phyloP scores from a whole-genome alignment of 208 protist species.

The Naegleria gruberi region DNA sequence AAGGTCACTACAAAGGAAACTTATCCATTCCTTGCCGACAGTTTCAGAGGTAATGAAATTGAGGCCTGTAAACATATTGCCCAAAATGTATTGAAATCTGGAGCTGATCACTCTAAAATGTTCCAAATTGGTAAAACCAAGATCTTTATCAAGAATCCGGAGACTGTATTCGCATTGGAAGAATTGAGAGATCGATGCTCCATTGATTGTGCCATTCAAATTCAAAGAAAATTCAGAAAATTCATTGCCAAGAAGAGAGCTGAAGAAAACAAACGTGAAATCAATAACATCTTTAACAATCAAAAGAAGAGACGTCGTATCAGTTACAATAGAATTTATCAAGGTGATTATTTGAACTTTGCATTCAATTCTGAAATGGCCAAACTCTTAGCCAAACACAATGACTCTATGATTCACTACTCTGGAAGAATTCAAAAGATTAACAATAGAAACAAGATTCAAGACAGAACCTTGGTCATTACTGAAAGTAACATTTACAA shows the following conservation, averaged over 20 bases:
- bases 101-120: neutral
- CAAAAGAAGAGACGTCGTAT: slow-evolving; percentile 10
- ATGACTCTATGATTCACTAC: neutral
- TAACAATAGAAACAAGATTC: neutral
- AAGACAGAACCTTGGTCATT: neutral
- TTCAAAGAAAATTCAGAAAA: slow-evolving; percentile 65
- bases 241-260: slow-evolving; percentile 45
- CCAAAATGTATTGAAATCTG: neutral
- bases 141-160: slow-evolving; percentile 81
- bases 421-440: neutral
- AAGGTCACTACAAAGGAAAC: slow-evolving; percentile 32
- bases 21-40: neutral
- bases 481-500: neutral
- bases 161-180: slow-evolving; percentile 73
- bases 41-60: neutral
- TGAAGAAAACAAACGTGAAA: neutral
- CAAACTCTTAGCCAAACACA: neutral
- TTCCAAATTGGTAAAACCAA: slow-evolving; percentile 52
- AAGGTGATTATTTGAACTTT: neutral
- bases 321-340: neutral
- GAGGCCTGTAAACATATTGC: neutral
- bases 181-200: slow-evolving; percentile 69
- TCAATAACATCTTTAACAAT: neutral
- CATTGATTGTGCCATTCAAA: slow-evolving; percentile 55
- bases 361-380: neutral